These are phyloP conservation scores for Arxiozyma slooffiae DNA, from an alignment of 1,139 yeast genomes.

Conservation along the genomic window DNA sequence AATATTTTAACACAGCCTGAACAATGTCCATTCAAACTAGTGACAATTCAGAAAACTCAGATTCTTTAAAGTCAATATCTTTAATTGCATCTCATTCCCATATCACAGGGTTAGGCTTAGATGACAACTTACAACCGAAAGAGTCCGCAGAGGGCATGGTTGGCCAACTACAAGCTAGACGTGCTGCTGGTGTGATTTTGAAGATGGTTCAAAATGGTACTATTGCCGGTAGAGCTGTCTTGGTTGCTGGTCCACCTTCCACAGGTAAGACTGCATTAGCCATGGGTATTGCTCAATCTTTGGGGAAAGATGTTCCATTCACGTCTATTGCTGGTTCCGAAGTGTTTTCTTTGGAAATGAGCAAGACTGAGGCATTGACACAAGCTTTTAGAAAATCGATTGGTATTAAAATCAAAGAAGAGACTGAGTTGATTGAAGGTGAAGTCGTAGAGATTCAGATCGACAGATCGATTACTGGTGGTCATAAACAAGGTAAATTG, in stretches of 20 bases:
- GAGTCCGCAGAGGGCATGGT: constrained; percentile 88
- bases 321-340: constrained; percentile 93
- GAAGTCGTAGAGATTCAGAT: constrained; percentile 98
- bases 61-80: constrained; percentile 46
- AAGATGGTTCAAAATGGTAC: constrained; percentile 90
- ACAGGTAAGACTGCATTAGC: constrained; percentile 99
- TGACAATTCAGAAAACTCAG: constrained; percentile 35
- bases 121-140: constrained; percentile 78
- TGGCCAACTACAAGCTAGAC: constrained; percentile 89
- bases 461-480: constrained; percentile 92
- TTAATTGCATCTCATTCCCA: constrained; percentile 95
- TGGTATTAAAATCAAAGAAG: constrained; percentile 92
- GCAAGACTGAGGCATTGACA: constrained; percentile 90
- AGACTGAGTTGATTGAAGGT: constrained; percentile 94
- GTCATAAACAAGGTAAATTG: constrained; percentile 94
- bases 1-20: too few relatives aligned
- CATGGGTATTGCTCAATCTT: constrained; percentile 84
- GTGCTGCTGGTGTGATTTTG: constrained; percentile 88
- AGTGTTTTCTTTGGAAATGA: constrained; percentile 78
- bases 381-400: constrained; percentile 94
- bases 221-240: constrained; percentile 93
- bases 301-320: constrained; percentile 90
- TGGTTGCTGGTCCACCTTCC: constrained; percentile 96
- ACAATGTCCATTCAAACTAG: constrained; percentile 38
- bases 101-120: constrained; percentile 88